phyloP scores from a whole-genome alignment of 768 basidiomycete genomes.

The Coprinopsis sp. region DNA sequence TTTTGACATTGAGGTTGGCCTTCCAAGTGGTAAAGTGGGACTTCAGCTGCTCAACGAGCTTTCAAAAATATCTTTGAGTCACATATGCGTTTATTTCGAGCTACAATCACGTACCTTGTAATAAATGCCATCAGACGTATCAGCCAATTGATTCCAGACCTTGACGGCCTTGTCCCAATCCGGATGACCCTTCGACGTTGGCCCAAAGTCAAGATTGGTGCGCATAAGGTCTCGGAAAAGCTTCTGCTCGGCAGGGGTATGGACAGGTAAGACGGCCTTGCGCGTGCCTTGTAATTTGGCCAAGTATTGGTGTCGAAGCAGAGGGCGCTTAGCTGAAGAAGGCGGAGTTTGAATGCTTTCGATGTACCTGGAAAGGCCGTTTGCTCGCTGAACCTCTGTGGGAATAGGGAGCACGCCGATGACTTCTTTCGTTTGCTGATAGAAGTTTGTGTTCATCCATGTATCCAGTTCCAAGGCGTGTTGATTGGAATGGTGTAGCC shows the following conservation, averaged over 20 bases:
- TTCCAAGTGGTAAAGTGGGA: background rate
- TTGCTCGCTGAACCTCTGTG: constrained; percentile 1
- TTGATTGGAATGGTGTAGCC: background rate
- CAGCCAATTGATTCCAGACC: background rate
- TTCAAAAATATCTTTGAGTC: too few relatives aligned
- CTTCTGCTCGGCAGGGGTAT: constrained; percentile 18
- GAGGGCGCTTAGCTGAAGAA: too few relatives aligned
- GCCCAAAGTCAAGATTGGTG: background rate
- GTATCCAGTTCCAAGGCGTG: background rate
- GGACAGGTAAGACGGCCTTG: constrained; percentile 23
- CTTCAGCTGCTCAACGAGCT: background rate
- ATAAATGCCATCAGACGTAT: too few relatives aligned
- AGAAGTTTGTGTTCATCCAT: constrained; percentile 20
- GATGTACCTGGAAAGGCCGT: constrained; percentile 15
- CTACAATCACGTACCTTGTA: too few relatives aligned
- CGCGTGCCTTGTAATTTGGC: constrained; percentile 21
- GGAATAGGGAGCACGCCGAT: constrained; percentile 20
- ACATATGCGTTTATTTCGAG: too few relatives aligned
- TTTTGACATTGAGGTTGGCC: background rate
- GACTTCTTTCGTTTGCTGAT: constrained; percentile 12
- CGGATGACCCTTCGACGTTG: background rate
- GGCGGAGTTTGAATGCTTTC: too few relatives aligned
- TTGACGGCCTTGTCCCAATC: background rate
- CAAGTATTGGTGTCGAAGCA: constrained; percentile 15
- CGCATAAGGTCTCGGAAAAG: constrained; percentile 16